These are phyloP conservation scores for Talaromyces thailandensis DNA, from an alignment of 495 filamentous ascomycete genomes.

Conservation along the genomic window DNA sequence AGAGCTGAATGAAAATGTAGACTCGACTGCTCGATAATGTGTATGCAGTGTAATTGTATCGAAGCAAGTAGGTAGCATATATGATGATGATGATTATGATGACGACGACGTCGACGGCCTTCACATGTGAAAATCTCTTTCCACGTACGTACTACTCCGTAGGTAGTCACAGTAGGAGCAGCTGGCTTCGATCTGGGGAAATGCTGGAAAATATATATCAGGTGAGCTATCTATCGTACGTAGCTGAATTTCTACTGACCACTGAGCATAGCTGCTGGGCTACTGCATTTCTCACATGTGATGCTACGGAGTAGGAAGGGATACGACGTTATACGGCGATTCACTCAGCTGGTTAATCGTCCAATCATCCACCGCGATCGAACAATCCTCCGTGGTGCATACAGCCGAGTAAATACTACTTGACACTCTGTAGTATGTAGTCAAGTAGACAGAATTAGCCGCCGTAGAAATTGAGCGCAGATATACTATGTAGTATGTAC, in stretches of 20 bases:
- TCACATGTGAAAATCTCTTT: background rate
- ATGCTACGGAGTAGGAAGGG: background rate
- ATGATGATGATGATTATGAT: conserved; percentile 2
- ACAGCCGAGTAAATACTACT: background rate
- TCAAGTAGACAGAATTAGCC: too few relatives aligned
- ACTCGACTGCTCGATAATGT: background rate
- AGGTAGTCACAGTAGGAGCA: background rate
- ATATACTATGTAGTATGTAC: too few relatives aligned
- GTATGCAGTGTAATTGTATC: background rate
- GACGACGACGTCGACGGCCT: conserved; percentile 2
- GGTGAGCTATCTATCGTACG: background rate
- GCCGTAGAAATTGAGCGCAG: too few relatives aligned
- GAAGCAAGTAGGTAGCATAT: background rate
- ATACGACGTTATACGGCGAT: background rate
- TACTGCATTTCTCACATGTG: background rate
- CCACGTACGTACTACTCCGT: too few relatives aligned
- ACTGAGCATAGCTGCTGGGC: background rate
- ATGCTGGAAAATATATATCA: background rate
- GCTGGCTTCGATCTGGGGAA: background rate
- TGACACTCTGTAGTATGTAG: too few relatives aligned
- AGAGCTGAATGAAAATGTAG: background rate
- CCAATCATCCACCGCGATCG: background rate
- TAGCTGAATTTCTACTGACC: background rate
- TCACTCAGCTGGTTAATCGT: background rate
- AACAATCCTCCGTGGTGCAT: background rate